Conservation (phyloP, 78 protist genomes). For the Anaeramoeba ignava region DNA sequence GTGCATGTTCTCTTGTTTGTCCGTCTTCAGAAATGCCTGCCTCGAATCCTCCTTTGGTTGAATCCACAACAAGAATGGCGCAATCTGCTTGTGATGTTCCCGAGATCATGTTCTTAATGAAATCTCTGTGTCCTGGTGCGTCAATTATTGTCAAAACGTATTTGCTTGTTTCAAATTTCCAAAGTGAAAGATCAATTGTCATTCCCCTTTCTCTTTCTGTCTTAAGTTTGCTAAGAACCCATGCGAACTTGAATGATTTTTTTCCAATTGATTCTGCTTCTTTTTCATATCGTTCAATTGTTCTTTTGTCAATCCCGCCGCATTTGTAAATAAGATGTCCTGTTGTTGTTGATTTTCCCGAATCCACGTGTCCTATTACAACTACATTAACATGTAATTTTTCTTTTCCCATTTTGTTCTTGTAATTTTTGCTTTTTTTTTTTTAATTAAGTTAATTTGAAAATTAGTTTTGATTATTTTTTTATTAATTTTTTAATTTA, state of each 20-base stretch:
- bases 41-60: no score
- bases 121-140: slow-evolving; percentile 70
- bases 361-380: slow-evolving; percentile 33
- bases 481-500: no score
- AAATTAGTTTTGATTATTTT: no score
- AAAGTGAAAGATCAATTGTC: slow-evolving; percentile 70
- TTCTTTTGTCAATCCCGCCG: slow-evolving; percentile 86
- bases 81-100: no score
- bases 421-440: no score
- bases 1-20: no score
- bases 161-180: slow-evolving; percentile 76
- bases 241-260: slow-evolving; percentile 95
- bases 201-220: slow-evolving; percentile 84
- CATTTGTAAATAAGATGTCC: no score
- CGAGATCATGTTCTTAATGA: slow-evolving; percentile 92
- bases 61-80: no score
- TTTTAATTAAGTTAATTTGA: no score
- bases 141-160: background rate
- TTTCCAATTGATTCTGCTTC: slow-evolving; percentile 91
- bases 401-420: slow-evolving; percentile 12
- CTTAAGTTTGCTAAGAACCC: slow-evolving; percentile 92
- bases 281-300: slow-evolving; percentile 85
- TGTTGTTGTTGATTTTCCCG: slow-evolving; percentile 41
- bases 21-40: slow-evolving; percentile 92
- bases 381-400: slow-evolving; percentile 22